These are phyloP conservation scores for Hippophae tibetana DNA, from an alignment of 306 rosid genomes.

Conservation along the genomic window DNA sequence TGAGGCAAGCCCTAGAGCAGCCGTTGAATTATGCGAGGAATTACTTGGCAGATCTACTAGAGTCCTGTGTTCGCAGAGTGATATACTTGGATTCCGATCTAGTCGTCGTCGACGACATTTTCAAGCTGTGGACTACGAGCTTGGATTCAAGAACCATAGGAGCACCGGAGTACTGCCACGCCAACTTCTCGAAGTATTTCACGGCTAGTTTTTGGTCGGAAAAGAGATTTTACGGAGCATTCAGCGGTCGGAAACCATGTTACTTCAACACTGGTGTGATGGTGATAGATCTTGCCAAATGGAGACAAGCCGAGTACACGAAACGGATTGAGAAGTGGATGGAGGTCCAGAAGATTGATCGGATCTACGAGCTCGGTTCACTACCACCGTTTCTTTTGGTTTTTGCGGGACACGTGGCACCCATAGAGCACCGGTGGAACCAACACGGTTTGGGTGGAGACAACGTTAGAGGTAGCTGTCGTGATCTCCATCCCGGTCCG, in stretches of 20 bases:
- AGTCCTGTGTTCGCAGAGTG: slow-evolving; percentile 47
- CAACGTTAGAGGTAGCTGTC: slow-evolving; percentile 56
- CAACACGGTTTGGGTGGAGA: slow-evolving; percentile 83
- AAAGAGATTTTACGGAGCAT: slow-evolving; percentile 20
- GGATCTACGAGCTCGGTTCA: slow-evolving; percentile 73
- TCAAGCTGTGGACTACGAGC: slow-evolving; percentile 47
- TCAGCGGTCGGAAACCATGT: slow-evolving; percentile 39
- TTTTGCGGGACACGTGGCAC: slow-evolving; percentile 69
- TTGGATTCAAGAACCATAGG: slow-evolving; percentile 45
- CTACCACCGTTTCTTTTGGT: slow-evolving; percentile 66
- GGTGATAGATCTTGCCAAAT: slow-evolving; percentile 66
- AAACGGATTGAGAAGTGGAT: slow-evolving; percentile 57
- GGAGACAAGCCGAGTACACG: slow-evolving; percentile 49
- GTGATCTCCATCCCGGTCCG: slow-evolving; percentile 64
- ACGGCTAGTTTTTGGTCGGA: slow-evolving; percentile 54
- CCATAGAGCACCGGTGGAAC: slow-evolving; percentile 75
- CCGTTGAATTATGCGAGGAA: slow-evolving; percentile 73
- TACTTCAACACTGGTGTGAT: slow-evolving; percentile 80
- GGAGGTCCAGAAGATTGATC: slow-evolving; percentile 57
- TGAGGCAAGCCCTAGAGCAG: slow-evolving; percentile 67
- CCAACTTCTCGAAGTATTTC: slow-evolving; percentile 60
- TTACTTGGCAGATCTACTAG: slow-evolving; percentile 57
- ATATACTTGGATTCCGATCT: slow-evolving; percentile 70
- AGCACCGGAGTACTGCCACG: slow-evolving; percentile 76
- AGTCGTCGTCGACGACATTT: slow-evolving; percentile 52